Conservation (phyloP, 2,329 filamentous ascomycete genomes). For the Clonostachys chloroleuca region DNA sequence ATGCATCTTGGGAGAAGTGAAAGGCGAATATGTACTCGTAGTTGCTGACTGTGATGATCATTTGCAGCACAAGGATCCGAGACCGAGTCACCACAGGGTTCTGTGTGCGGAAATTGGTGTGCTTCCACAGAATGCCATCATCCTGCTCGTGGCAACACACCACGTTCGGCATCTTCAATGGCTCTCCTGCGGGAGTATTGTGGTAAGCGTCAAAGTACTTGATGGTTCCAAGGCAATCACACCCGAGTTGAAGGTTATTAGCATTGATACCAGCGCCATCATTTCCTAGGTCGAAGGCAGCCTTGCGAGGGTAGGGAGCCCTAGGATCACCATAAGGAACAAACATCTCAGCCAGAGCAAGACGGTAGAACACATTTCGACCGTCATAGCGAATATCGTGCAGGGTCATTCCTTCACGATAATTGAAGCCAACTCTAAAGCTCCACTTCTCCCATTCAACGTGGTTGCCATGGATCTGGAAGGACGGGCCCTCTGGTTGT, state of each 20-base stretch:
- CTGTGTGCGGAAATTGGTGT: conserved; percentile 53
- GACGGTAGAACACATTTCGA: conserved; percentile 58
- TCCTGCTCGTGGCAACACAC: conserved; percentile 28
- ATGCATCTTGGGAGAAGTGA: conserved; percentile 48
- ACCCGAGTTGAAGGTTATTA: conserved; percentile 61
- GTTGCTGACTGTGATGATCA: conserved; percentile 59
- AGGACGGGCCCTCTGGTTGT: conserved; percentile 21
- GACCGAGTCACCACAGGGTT: conserved; percentile 49
- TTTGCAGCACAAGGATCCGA: conserved; percentile 54
- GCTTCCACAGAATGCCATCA: conserved; percentile 58
- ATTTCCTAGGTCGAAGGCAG: conserved; percentile 65
- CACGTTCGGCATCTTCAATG: conserved; percentile 23
- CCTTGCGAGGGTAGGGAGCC: conserved; percentile 58
- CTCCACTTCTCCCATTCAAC: conserved; percentile 59
- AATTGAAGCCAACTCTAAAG: conserved; percentile 63
- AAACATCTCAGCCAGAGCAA: conserved; percentile 65
- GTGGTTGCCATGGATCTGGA: conserved; percentile 32
- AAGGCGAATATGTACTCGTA: conserved; percentile 46
- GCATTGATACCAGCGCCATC: conserved; percentile 59
- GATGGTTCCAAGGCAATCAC: conserved; percentile 61
- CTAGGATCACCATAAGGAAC: conserved; percentile 62
- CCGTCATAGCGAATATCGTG: conserved; percentile 62
- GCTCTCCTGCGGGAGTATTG: conserved; percentile 19
- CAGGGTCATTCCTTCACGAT: conserved; percentile 61
- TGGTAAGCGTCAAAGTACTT: conserved; percentile 27